These are phyloP conservation scores for Pseudohalonectria lignicola DNA, from an alignment of 2,329 filamentous ascomycete species.

Conservation along the genomic window DNA sequence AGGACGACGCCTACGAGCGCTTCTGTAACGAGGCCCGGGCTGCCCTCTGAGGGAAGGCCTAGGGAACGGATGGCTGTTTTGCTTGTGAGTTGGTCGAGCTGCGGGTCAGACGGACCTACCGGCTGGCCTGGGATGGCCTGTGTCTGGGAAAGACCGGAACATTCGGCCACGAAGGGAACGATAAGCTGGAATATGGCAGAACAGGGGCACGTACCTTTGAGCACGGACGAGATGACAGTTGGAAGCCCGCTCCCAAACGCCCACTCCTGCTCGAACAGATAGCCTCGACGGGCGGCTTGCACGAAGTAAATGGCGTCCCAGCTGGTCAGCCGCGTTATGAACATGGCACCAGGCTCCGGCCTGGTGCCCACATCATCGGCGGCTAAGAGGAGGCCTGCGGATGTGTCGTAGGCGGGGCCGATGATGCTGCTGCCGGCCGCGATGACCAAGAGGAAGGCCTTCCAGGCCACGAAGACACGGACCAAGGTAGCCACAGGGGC, in stretches of 20 bases:
- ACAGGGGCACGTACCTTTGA: too few species aligned
- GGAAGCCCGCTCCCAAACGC: constrained; percentile 54
- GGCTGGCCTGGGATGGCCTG: too few species aligned
- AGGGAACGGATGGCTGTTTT: too few species aligned
- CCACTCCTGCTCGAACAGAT: constrained; percentile 75
- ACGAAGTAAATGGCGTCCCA: constrained; percentile 79
- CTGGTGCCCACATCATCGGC: constrained; percentile 14
- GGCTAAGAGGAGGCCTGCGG: constrained; percentile 39
- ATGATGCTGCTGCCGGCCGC: constrained; percentile 36
- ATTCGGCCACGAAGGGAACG: too few species aligned
- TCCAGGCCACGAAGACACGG: constrained; percentile 51
- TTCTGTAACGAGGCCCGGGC: neutral
- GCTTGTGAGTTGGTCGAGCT: too few species aligned
- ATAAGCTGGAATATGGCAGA: too few species aligned
- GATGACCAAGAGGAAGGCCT: constrained; percentile 51
- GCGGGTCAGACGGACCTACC: too few species aligned
- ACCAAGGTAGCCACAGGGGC: constrained; percentile 15
- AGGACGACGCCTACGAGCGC: constrained; percentile 50
- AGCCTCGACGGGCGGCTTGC: constrained; percentile 48
- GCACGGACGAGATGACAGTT: constrained; percentile 23
- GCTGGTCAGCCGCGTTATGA: constrained; percentile 51
- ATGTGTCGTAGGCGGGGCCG: constrained; percentile 69
- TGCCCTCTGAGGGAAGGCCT: too few species aligned
- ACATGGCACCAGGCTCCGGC: constrained; percentile 10
- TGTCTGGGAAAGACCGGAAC: too few species aligned